Evolutionary conservation across 2,329 filamentous ascomycete species (phyloP).

Genomic region (Ophiostoma ips): DNA sequence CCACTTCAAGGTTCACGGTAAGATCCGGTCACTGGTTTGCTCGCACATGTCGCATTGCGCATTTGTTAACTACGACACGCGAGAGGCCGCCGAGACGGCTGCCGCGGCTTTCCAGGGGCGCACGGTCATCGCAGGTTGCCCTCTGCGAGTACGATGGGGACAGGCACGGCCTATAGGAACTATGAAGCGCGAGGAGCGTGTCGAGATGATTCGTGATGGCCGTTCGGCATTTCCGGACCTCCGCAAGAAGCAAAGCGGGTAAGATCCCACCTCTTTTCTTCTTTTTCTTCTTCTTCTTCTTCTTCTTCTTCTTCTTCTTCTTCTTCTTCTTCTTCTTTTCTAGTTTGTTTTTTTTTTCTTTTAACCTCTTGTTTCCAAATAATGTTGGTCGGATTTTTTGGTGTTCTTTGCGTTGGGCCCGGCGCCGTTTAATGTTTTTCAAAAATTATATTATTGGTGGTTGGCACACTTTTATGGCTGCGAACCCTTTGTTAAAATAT

Average conservation of each 20-base stretch:
- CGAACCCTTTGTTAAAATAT: neutral
- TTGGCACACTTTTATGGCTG: too few relatives aligned
- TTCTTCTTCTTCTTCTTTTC: too few relatives aligned
- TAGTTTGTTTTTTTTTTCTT: too few relatives aligned
- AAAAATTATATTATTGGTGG: too few relatives aligned
- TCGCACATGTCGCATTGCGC: conserved; percentile 96
- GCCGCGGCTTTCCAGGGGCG: conserved; percentile 75
- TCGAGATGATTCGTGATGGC: conserved; percentile 69
- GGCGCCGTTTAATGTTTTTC: too few relatives aligned
- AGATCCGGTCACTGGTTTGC: conserved; percentile 84
- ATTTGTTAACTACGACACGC: conserved; percentile 84
- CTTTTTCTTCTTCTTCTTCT: neutral
- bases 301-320: too few relatives aligned
- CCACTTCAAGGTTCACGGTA: conserved; percentile 79
- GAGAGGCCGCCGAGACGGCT: conserved; percentile 73
- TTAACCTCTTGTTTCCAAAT: too few relatives aligned
- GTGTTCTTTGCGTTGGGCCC: too few relatives aligned
- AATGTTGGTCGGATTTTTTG: too few relatives aligned
- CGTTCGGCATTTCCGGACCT: conserved; percentile 39
- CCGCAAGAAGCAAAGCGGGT: conserved; percentile 22
- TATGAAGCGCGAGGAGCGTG: conserved; percentile 74
- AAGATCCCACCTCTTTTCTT: conserved; percentile 13
- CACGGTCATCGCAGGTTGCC: conserved; percentile 81
- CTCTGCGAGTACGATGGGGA: conserved; percentile 81
- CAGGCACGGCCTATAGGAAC: conserved; percentile 83